Conservation (phyloP, 768 basidiomycete species). For the Crucibulum laeve region DNA sequence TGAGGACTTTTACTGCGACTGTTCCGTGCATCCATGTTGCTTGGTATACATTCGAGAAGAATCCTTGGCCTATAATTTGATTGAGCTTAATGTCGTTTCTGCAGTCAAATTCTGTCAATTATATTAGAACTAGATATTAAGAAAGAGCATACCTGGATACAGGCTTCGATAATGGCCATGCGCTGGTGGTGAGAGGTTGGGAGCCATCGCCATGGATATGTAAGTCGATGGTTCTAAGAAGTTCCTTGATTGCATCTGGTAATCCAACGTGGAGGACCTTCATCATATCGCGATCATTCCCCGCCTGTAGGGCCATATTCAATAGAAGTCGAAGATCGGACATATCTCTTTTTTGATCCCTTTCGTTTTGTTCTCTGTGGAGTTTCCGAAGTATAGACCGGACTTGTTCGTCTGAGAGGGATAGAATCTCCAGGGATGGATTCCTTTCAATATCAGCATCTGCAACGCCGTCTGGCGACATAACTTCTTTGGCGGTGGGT, state of each 20-base stretch:
- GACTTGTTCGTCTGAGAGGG: constrained; percentile 8
- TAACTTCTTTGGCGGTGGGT: no score
- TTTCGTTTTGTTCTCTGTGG: constrained; percentile 28
- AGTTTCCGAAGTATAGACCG: constrained; percentile 8
- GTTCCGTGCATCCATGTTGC: background rate
- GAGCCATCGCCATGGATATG: constrained; percentile 1
- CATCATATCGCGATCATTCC: constrained; percentile 39
- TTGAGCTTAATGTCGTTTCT: background rate
- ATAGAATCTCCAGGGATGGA: no score
- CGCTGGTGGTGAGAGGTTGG: no score
- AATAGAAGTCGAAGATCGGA: constrained; percentile 26
- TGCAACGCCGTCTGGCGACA: no score
- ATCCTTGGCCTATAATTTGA: constrained; percentile 1
- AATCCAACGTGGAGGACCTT: constrained; percentile 37
- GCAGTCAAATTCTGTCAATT: background rate
- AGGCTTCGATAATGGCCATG: no score
- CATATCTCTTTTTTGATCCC: constrained; percentile 34
- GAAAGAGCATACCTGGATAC: no score
- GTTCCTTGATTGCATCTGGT: constrained; percentile 52
- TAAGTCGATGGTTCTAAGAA: constrained; percentile 42
- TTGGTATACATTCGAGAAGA: constrained; percentile 2
- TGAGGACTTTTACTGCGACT: constrained; percentile 1
- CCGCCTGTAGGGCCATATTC: constrained; percentile 29
- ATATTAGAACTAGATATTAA: no score
- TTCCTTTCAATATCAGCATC: no score